Percentiles rank a stretch among this genome's conserved stretches.
Conservation (phyloP, 768 basidiomycete genomes). For the Amanita rubescens region DNA sequence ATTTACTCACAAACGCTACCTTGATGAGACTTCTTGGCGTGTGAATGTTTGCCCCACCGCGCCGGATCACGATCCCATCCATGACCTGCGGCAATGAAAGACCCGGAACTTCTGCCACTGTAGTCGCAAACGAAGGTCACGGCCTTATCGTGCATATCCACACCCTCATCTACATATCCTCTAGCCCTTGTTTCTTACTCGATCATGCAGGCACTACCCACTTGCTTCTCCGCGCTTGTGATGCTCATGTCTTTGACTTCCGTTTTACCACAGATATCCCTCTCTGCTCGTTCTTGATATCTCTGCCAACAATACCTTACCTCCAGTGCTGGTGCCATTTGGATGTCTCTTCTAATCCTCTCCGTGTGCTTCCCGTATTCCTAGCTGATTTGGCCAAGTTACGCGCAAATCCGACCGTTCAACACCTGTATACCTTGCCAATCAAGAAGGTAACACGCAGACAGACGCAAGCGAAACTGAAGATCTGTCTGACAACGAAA, state of each 20-base stretch:
- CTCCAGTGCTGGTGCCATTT: conserved; percentile 86
- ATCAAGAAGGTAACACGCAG: conserved; percentile 36
- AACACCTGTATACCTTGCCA: conserved; percentile 50
- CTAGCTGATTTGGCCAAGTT: conserved; percentile 69
- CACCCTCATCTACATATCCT: no score
- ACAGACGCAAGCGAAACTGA: conserved; percentile 44
- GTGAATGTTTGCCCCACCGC: no score
- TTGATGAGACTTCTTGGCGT: no score
- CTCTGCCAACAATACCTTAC: conserved; percentile 78
- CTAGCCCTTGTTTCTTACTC: conserved; percentile 2
- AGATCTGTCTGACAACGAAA: conserved; percentile 50
- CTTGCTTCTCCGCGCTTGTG: conserved; percentile 73
- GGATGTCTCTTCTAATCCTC: conserved; percentile 88
- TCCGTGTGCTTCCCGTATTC: conserved; percentile 85
- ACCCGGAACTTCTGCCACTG: conserved; percentile 66
- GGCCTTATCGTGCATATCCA: conserved; percentile 56
- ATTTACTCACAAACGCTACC: no score
- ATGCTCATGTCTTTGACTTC: conserved; percentile 68
- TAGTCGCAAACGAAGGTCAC: conserved; percentile 78
- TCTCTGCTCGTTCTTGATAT: conserved; percentile 91
- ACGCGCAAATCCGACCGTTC: no score
- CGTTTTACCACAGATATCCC: conserved; percentile 63
- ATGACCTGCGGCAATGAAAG: conserved; percentile 70
- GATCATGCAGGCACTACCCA: conserved; percentile 78
- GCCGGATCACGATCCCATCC: no score